Percentiles rank a stretch among this genome's conserved stretches.
Evolutionary conservation across 1,284 basidiomycete species (phyloP).

Genomic region (Psilocybe mexicana): DNA sequence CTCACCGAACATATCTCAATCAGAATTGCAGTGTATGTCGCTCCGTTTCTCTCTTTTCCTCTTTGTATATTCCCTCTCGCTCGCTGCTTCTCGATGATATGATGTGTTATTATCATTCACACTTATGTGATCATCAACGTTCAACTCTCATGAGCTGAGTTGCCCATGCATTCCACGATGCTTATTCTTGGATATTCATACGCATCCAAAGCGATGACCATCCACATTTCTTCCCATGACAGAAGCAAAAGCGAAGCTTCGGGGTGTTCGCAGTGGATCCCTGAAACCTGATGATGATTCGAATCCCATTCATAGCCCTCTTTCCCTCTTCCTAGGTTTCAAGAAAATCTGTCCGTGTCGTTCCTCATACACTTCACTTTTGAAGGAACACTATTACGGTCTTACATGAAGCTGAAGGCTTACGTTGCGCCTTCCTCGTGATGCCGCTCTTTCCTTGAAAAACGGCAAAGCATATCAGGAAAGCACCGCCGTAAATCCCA

Average conservation of each 20-base stretch:
- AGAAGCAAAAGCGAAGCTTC: not conserved
- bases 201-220: not conserved
- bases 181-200: not conserved
- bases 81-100: constrained; percentile 1
- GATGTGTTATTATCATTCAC: constrained; percentile 8
- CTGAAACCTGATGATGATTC: not conserved
- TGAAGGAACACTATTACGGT: not conserved
- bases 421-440: too few species aligned
- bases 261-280: not conserved
- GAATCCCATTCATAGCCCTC: not conserved
- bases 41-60: not conserved
- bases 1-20: not conserved
- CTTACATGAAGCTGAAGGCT: too few species aligned
- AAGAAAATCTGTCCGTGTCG: not conserved
- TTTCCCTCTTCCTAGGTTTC: constrained; percentile 1
- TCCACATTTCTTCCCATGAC: not conserved
- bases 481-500: not conserved
- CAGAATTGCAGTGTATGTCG: constrained; percentile 1
- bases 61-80: too few species aligned
- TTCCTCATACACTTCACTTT: too few species aligned
- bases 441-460: too few species aligned
- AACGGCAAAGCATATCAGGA: too few species aligned
- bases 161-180: not conserved
- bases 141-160: not conserved
- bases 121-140: constrained; percentile 2